Percentiles rank a stretch among this genome's conserved stretches.
These are phyloP conservation scores for Alternaria viburni DNA, from an alignment of 2,329 filamentous ascomycete species.

Conservation along the genomic window DNA sequence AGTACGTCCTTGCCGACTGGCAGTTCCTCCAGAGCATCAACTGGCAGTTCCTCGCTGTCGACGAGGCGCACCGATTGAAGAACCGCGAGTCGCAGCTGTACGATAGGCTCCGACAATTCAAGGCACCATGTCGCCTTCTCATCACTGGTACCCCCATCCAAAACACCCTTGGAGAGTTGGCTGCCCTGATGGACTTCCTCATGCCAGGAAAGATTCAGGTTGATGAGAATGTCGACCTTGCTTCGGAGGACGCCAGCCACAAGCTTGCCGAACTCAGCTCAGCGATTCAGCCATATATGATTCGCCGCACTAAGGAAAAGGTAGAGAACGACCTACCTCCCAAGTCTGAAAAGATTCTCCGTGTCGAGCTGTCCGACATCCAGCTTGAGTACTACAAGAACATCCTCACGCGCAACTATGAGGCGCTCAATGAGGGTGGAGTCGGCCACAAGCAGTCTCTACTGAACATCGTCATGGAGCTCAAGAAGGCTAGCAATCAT, in stretches of 20 bases:
- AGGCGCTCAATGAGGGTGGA: conserved; percentile 87
- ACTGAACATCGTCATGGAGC: conserved; percentile 98
- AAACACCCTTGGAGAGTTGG: conserved; percentile 92
- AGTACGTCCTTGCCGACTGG: conserved; percentile 89
- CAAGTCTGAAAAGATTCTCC: conserved; percentile 98
- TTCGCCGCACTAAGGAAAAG: conserved; percentile 94
- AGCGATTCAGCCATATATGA: conserved; percentile 90
- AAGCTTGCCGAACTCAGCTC: conserved; percentile 87
- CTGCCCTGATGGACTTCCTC: conserved; percentile 91
- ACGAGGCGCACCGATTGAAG: conserved; percentile 96
- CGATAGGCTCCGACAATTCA: conserved; percentile 81
- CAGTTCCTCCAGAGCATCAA: conserved; percentile 87
- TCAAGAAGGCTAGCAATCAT: conserved; percentile 99
- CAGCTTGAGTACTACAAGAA: conserved; percentile 99
- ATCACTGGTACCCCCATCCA: conserved; percentile 98
- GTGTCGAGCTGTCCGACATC: conserved; percentile 93
- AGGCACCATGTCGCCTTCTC: conserved; percentile 83
- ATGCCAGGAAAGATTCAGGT: conserved; percentile 94
- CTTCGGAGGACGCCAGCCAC: conserved; percentile 78
- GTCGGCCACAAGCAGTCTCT: conserved; percentile 93
- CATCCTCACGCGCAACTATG: conserved; percentile 94
- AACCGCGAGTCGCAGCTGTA: conserved; percentile 96
- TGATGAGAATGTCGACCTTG: conserved; percentile 88
- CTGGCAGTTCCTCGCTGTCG: conserved; percentile 96
- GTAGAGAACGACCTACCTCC: conserved; percentile 95